These are phyloP conservation scores for Candida smagusa DNA, from an alignment of 1,139 yeast species.

Conservation along the genomic window DNA sequence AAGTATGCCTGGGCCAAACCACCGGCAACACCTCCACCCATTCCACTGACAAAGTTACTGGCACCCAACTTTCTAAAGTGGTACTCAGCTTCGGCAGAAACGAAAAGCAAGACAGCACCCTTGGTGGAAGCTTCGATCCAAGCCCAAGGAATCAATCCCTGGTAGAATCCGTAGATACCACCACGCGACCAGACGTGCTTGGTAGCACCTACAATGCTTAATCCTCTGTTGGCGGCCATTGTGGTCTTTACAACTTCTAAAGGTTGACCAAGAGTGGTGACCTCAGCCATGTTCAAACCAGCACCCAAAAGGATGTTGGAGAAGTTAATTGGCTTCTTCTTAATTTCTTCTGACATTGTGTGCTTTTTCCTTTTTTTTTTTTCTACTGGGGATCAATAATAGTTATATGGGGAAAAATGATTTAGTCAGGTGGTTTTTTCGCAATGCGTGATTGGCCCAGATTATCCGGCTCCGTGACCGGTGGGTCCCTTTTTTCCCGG, in stretches of 20 bases:
- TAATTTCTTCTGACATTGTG: constrained; percentile 25
- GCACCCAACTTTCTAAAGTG: constrained; percentile 63
- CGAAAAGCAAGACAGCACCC: constrained; percentile 95
- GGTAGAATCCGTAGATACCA: constrained; percentile 87
- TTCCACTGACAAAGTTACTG: constrained; percentile 76
- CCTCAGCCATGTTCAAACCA: constrained; percentile 88
- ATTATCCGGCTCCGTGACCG: too few relatives aligned
- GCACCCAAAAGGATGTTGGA: constrained; percentile 93
- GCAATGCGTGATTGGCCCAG: too few relatives aligned
- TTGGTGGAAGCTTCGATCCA: constrained; percentile 99
- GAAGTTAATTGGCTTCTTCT: constrained; percentile 85
- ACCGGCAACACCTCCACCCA: constrained; percentile 92
- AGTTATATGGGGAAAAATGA: too few relatives aligned
- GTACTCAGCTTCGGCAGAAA: constrained; percentile 89
- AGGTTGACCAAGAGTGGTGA: constrained; percentile 93
- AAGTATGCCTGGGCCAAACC: constrained; percentile 95
- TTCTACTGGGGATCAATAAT: background rate
- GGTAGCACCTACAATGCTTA: constrained; percentile 65
- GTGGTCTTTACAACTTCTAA: constrained; percentile 94
- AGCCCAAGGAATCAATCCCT: constrained; percentile 98
- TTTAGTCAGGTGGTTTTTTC: too few relatives aligned
- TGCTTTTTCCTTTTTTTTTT: background rate
- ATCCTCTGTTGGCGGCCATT: constrained; percentile 91
- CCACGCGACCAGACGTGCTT: constrained; percentile 89
- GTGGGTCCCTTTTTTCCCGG: too few relatives aligned